Conservation (phyloP, 148 eudicot genomes). For the Rhododendron ovatum region DNA sequence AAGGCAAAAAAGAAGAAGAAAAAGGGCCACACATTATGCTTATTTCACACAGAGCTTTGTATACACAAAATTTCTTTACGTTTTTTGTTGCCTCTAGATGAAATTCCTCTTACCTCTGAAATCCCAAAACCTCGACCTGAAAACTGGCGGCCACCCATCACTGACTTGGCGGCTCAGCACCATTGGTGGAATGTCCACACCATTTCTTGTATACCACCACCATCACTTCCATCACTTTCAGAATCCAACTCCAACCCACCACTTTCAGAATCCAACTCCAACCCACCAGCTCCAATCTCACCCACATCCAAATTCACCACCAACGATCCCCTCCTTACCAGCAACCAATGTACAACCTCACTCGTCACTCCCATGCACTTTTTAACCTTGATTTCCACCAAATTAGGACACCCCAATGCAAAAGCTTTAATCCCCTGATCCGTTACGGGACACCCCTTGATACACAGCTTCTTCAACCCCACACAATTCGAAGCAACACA, state of each 20-base stretch:
- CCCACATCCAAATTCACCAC: constrained; percentile 51
- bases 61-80: no score
- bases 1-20: no score
- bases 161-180: constrained; percentile 15
- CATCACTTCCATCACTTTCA: constrained; percentile 30
- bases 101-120: constrained; percentile 35
- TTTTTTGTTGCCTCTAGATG: no score
- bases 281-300: constrained; percentile 39
- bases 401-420: constrained; percentile 68
- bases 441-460: constrained; percentile 67
- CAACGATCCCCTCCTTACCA: constrained; percentile 42
- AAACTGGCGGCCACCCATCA: constrained; percentile 30
- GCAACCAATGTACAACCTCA: constrained; percentile 46
- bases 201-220: constrained; percentile 21
- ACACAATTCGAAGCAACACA: constrained; percentile 53
- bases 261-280: no score
- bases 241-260: no score
- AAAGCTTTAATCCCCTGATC: constrained; percentile 58
- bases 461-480: constrained; percentile 68
- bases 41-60: no score
- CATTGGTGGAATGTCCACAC: constrained; percentile 24
- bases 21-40: no score
- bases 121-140: constrained; percentile 47
- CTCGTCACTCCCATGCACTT: constrained; percentile 63
- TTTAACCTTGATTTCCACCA: constrained; percentile 75